Percentiles rank a stretch among this genome's conserved stretches.
Evolutionary conservation across 176 grass and related monocot genomes (phyloP).

Genomic region (Hordeum marinum): DNA sequence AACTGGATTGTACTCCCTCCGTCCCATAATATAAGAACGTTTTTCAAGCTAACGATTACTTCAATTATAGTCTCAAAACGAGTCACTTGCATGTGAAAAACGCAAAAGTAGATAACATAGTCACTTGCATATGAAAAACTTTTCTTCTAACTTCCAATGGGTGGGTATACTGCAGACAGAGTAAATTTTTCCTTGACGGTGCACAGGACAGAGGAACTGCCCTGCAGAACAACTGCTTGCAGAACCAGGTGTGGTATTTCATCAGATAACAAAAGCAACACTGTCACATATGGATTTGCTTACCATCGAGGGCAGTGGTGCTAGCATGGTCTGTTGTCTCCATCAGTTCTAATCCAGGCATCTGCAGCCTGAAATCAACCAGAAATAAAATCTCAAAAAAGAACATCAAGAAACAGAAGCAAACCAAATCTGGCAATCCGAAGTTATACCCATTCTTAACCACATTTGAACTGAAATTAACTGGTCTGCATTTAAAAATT

Average conservation of each 20-base stretch:
- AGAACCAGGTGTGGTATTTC: not conserved
- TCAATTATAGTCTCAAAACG: not conserved
- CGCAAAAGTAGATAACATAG: not conserved
- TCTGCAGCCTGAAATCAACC: conserved; percentile 24
- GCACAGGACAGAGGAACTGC: not conserved
- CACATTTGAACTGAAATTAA: not conserved
- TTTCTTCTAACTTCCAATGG: not conserved
- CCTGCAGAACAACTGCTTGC: not conserved
- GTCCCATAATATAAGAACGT: too few relatives aligned
- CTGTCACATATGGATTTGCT: conserved; percentile 19
- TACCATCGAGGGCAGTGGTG: conserved; percentile 31
- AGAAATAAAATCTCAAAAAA: not conserved
- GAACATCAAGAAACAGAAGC: not conserved
- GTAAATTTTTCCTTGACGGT: not conserved
- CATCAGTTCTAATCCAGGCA: conserved; percentile 43
- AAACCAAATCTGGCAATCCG: not conserved
- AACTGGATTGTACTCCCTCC: too few relatives aligned
- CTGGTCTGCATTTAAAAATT: not conserved
- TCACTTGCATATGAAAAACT: not conserved
- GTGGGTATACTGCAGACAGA: not conserved
- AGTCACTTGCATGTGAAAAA: not conserved
- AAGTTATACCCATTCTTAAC: not conserved
- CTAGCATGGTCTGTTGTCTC: conserved; percentile 57
- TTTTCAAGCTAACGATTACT: too few relatives aligned
- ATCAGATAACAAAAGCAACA: not conserved